Percentiles rank a stretch among this genome's conserved stretches.
Evolutionary conservation across 495 filamentous ascomycete genomes (phyloP).

Genomic region (Neurospora sp.): DNA sequence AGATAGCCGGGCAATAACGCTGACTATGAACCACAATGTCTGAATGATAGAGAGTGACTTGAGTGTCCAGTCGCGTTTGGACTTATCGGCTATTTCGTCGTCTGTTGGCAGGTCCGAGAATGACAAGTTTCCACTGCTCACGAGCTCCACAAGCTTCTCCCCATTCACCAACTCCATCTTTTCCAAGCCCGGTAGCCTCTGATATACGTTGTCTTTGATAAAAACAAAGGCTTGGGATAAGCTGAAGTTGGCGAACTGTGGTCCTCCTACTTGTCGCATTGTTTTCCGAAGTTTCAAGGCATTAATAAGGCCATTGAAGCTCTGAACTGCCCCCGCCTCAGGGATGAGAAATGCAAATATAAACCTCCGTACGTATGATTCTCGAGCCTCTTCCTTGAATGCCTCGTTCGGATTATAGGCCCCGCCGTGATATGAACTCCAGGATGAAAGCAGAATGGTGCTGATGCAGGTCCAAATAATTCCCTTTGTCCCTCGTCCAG

Average conservation of each 20-base stretch:
- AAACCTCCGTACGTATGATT: fast-evolving
- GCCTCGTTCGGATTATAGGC: neutral
- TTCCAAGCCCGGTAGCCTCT: neutral
- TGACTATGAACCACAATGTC: neutral
- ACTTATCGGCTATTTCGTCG: neutral
- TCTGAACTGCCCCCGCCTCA: neutral
- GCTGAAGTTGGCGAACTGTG: neutral
- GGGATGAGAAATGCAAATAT: neutral
- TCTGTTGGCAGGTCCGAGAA: neutral
- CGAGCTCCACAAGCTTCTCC: neutral
- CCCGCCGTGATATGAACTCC: neutral
- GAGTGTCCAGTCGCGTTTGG: neutral
- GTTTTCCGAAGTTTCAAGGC: neutral
- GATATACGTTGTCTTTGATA: neutral
- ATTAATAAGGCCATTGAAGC: fast-evolving
- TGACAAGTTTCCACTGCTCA: neutral
- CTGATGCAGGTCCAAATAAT: neutral
- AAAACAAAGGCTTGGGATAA: neutral
- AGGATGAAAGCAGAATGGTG: neutral
- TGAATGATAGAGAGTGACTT: neutral
- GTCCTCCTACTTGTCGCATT: neutral
- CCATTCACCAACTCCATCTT: fast-evolving
- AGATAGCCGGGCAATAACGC: neutral
- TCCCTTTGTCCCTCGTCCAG: neutral
- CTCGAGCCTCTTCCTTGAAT: fast-evolving